Conservation (phyloP, 1,284 basidiomycete species). For the Trichosporon coremiiforme region DNA sequence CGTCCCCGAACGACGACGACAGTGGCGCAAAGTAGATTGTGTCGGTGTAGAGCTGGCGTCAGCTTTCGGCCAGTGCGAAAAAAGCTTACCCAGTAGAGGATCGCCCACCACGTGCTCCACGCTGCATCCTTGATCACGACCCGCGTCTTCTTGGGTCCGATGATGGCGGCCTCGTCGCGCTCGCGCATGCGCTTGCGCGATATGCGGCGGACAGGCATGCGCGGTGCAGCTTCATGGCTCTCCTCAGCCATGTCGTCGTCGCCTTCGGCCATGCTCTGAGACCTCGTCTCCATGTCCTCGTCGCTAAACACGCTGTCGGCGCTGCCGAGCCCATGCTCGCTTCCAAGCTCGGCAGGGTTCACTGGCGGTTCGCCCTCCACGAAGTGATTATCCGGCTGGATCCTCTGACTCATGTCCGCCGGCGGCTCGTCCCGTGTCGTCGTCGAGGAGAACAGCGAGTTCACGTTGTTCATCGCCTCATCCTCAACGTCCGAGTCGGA, state of each 20-base stretch:
- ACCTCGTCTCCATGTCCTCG: slow-evolving; percentile 2
- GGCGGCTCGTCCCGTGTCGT: background rate
- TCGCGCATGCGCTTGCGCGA: slow-evolving; percentile 22
- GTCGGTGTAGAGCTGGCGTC: slow-evolving; percentile 75
- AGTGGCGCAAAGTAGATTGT: slow-evolving; percentile 79
- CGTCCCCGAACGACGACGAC: slow-evolving; percentile 61
- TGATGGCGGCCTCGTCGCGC: slow-evolving; percentile 15
- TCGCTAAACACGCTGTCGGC: slow-evolving; percentile 6
- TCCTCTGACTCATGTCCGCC: background rate
- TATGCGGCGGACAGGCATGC: slow-evolving; percentile 3
- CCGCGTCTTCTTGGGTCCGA: slow-evolving; percentile 61
- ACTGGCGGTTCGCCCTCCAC: background rate
- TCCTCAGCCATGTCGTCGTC: slow-evolving; percentile 26
- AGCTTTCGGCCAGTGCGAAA: too few species aligned
- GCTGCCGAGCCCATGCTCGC: background rate
- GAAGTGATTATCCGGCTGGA: background rate
- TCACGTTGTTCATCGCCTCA: slow-evolving; percentile 36
- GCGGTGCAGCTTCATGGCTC: background rate
- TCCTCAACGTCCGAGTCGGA: slow-evolving; percentile 56
- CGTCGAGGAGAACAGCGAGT: slow-evolving; percentile 21
- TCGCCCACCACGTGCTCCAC: slow-evolving; percentile 77
- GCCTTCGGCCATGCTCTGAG: slow-evolving; percentile 8
- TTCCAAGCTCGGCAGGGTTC: slow-evolving; percentile 4
- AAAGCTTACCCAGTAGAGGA: slow-evolving; percentile 75
- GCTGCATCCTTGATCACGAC: slow-evolving; percentile 75